Evolutionary conservation across 2,329 filamentous ascomycete species (phyloP).

Genomic region (Botrytis paeoniae): DNA sequence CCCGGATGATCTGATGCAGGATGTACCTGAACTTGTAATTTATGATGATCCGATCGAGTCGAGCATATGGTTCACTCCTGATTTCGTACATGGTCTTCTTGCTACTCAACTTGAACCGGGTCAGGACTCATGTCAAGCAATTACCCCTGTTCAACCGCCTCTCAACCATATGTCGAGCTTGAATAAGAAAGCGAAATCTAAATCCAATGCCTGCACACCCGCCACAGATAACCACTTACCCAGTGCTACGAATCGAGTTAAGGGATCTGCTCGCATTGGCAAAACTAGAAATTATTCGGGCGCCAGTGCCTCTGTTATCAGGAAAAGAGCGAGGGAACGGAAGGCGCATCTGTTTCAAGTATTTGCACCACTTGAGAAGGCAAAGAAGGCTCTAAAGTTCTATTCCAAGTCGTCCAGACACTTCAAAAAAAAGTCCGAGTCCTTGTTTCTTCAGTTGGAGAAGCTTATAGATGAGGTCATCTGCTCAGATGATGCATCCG

Average conservation of each 20-base stretch:
- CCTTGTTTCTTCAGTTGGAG: neutral
- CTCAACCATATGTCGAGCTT: neutral
- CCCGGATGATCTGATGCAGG: neutral
- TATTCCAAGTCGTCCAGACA: neutral
- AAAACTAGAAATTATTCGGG: neutral
- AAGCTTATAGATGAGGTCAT: neutral
- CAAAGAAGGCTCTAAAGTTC: neutral
- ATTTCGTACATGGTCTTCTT: neutral
- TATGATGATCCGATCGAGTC: neutral
- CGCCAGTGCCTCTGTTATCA: neutral
- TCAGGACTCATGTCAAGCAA: neutral
- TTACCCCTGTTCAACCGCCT: too few species aligned
- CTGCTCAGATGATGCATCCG: neutral
- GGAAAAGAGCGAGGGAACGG: neutral
- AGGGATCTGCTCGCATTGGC: neutral
- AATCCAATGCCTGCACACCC: neutral
- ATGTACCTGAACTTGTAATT: neutral
- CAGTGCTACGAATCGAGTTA: neutral
- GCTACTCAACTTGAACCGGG: neutral
- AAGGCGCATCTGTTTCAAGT: neutral
- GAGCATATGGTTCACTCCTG: too few species aligned
- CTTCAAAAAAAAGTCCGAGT: neutral
- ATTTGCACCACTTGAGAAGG: neutral
- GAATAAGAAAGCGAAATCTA: neutral
- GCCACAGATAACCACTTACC: too few species aligned